These are phyloP conservation scores for Thielaviopsis punctulata DNA, from an alignment of 2,329 filamentous ascomycete species.

Conservation along the genomic window DNA sequence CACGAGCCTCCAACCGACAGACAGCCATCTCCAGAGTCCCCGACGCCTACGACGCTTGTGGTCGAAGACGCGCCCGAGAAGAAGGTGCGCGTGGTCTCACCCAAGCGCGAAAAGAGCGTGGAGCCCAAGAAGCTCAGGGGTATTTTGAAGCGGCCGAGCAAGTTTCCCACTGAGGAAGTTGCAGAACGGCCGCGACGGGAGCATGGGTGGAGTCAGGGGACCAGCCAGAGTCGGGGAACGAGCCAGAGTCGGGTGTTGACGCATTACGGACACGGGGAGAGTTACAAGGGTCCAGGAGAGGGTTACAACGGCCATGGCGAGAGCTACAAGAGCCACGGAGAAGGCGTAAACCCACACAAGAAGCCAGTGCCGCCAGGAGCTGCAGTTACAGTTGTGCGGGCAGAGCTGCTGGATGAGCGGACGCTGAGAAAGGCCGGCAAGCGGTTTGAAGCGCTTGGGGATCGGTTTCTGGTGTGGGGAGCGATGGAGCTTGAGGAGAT, in stretches of 20 bases:
- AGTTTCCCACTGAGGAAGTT: slow-evolving; percentile 61
- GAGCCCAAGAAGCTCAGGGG: slow-evolving; percentile 59
- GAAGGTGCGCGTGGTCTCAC: slow-evolving; percentile 51
- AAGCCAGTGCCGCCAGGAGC: no score
- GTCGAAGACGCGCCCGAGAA: neutral
- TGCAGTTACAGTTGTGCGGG: no score
- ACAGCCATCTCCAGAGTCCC: neutral
- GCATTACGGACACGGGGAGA: neutral
- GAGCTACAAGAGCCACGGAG: neutral
- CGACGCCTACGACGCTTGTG: neutral
- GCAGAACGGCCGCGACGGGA: slow-evolving; percentile 73
- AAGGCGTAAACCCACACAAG: no score
- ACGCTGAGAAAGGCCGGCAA: no score
- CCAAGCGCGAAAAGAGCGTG: slow-evolving; percentile 38
- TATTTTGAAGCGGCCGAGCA: slow-evolving; percentile 69
- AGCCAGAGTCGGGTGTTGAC: neutral
- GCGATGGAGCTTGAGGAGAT: no score
- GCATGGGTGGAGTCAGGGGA: slow-evolving; percentile 28
- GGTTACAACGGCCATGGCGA: neutral
- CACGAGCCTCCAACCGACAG: neutral
- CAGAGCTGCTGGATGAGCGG: no score
- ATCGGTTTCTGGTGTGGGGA: no score
- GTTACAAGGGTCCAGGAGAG: no score
- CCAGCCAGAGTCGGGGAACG: neutral
- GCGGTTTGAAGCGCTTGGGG: no score